Conservation (phyloP, 768 basidiomycete species). For the Suillus alpinus region DNA sequence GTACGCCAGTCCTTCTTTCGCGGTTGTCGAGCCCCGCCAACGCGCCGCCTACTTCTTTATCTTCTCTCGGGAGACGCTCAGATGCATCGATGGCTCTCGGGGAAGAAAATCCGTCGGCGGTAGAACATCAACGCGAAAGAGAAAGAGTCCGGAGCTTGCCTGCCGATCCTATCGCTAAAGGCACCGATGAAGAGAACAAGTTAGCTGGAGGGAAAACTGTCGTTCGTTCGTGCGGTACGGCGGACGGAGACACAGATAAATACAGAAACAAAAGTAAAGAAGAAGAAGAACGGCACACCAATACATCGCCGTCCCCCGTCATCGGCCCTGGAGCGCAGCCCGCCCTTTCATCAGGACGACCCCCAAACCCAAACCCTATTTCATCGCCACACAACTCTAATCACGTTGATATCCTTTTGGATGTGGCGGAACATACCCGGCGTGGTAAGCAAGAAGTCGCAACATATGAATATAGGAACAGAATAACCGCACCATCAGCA, state of each 20-base stretch:
- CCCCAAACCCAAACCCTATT: background rate
- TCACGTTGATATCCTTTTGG: background rate
- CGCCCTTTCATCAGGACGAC: background rate
- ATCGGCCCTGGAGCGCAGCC: background rate
- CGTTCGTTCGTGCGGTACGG: slow-evolving; percentile 28
- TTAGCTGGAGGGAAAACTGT: slow-evolving; percentile 22
- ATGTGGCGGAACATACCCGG: background rate
- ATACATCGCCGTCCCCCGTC: slow-evolving; percentile 1
- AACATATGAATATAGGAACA: background rate
- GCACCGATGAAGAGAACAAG: slow-evolving; percentile 1
- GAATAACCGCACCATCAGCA: background rate
- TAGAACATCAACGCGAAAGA: background rate
- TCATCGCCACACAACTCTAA: background rate
- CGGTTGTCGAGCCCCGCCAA: slow-evolving; percentile 4
- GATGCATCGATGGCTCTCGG: background rate
- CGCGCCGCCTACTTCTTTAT: background rate
- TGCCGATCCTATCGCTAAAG: background rate
- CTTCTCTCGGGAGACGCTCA: background rate
- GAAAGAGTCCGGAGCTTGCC: background rate
- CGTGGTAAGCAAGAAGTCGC: slow-evolving; percentile 4
- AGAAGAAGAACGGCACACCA: slow-evolving; percentile 7
- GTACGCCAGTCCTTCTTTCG: background rate
- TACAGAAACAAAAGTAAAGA: slow-evolving; percentile 1
- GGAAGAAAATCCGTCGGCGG: background rate
- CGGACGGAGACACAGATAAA: slow-evolving; percentile 6